Evolutionary conservation across 176 grass and related monocot genomes (phyloP).

Genomic region (Aegilops bicornis): DNA sequence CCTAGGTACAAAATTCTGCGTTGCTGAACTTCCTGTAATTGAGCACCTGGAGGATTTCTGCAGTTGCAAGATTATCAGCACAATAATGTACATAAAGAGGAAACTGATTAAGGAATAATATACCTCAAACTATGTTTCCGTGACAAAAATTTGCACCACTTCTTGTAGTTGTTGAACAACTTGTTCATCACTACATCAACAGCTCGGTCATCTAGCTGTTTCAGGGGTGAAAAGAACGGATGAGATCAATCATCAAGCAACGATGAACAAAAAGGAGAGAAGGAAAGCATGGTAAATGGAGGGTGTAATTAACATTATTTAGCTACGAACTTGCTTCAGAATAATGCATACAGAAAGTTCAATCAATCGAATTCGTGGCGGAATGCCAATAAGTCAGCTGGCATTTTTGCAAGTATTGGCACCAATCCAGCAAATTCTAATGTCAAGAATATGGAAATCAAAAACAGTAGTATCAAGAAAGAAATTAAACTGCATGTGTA

Average conservation of each 20-base stretch:
- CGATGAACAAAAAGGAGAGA: not conserved
- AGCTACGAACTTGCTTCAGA: conserved; percentile 8
- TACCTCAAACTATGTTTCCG: conserved; percentile 83
- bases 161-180: conserved; percentile 90
- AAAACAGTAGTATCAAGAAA: not conserved
- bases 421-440: conserved; percentile 2
- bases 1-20: conserved; percentile 86
- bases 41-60: conserved; percentile 68
- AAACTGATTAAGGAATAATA: not conserved
- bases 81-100: conserved; percentile 15
- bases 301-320: conserved; percentile 7
- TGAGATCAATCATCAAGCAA: conserved; percentile 6
- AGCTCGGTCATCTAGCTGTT: conserved; percentile 88
- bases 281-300: conserved; percentile 18
- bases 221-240: conserved; percentile 19
- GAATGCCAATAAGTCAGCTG: not conserved
- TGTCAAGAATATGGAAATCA: not conserved
- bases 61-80: conserved; percentile 34
- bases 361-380: conserved; percentile 6
- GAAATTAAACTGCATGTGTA: conserved; percentile 4
- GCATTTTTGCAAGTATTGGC: conserved; percentile 17
- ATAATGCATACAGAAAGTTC: not conserved
- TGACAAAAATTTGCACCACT: conserved; percentile 97
- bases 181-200: conserved; percentile 82
- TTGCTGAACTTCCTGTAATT: conserved; percentile 76